phyloP scores from a whole-genome alignment of 345 rosid species.

The Populus pruinosa region DNA sequence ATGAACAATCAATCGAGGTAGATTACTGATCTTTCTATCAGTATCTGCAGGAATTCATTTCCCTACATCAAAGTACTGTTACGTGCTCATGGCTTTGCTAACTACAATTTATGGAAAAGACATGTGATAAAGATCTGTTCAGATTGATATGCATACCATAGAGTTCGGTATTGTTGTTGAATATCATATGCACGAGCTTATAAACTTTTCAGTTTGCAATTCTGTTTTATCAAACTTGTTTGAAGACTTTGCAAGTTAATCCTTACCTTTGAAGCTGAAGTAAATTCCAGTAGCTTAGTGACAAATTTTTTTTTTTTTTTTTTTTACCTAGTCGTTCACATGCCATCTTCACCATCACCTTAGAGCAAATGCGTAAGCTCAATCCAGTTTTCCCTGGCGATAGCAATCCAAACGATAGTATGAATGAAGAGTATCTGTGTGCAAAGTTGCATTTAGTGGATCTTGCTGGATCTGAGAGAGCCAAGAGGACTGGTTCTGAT shows the following conservation, averaged over 20 bases:
- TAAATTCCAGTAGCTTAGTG: neutral
- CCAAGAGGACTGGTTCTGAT: constrained; percentile 97
- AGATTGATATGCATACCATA: neutral
- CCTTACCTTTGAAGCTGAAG: neutral
- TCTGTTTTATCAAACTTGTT: neutral
- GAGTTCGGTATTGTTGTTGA: neutral
- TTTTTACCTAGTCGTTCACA: constrained; percentile 81
- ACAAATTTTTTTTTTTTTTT: constrained; percentile 13
- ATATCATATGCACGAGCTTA: neutral
- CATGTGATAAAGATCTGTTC: neutral
- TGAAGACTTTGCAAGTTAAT: neutral
- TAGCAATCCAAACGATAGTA: constrained; percentile 44
- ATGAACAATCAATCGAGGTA: constrained; percentile 98
- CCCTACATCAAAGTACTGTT: neutral
- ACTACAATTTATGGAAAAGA: neutral
- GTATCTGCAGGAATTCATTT: neutral
- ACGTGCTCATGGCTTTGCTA: neutral
- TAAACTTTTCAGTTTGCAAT: neutral
- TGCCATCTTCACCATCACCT: constrained; percentile 94
- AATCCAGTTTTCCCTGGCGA: constrained; percentile 57
- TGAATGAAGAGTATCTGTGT: constrained; percentile 89
- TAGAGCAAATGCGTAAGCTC: constrained; percentile 90
- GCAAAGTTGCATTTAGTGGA: constrained; percentile 98
- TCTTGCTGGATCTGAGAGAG: constrained; percentile 99
- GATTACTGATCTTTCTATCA: constrained; percentile 9